These are phyloP conservation scores for Glebionis coronaria DNA, from an alignment of 129 eudicot species.

Conservation along the genomic window DNA sequence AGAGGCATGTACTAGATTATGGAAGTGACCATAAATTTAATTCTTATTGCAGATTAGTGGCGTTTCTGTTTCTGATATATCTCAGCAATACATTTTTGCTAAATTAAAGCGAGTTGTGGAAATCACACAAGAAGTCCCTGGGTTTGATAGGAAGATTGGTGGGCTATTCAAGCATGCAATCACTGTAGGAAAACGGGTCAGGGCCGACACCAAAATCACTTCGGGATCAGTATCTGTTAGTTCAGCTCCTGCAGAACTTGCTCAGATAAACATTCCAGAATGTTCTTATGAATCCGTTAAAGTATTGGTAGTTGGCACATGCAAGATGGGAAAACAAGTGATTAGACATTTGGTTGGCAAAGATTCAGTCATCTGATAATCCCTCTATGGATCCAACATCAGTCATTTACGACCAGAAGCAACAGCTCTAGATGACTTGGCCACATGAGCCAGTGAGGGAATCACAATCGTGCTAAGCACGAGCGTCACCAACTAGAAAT, in stretches of 20 bases:
- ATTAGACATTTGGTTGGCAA: slow-evolving; percentile 70
- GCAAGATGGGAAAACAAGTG: slow-evolving; percentile 85
- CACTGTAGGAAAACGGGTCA: slow-evolving; percentile 73
- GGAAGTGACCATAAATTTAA: slow-evolving; percentile 10
- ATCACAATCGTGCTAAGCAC: too few relatives aligned
- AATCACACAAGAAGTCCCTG: slow-evolving; percentile 57
- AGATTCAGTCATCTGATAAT: too few relatives aligned
- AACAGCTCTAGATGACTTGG: too few relatives aligned
- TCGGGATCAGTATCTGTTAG: slow-evolving; percentile 83
- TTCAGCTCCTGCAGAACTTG: slow-evolving; percentile 92
- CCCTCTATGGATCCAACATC: too few relatives aligned
- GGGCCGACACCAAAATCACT: slow-evolving; percentile 71
- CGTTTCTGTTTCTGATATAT: slow-evolving; percentile 63
- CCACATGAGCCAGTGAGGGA: too few relatives aligned
- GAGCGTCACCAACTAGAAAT: too few relatives aligned
- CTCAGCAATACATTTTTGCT: slow-evolving; percentile 66
- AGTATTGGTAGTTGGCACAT: slow-evolving; percentile 82
- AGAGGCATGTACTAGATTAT: neutral
- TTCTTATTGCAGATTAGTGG: slow-evolving; percentile 56
- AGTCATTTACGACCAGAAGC: too few relatives aligned
- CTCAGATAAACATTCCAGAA: slow-evolving; percentile 58
- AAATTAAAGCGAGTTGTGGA: slow-evolving; percentile 64
- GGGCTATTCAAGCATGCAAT: slow-evolving; percentile 82
- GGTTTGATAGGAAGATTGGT: slow-evolving; percentile 76
- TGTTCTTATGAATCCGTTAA: slow-evolving; percentile 41